phyloP scores from a whole-genome alignment of 31 red algal genomes.

The Porphyra umbilicalis region DNA sequence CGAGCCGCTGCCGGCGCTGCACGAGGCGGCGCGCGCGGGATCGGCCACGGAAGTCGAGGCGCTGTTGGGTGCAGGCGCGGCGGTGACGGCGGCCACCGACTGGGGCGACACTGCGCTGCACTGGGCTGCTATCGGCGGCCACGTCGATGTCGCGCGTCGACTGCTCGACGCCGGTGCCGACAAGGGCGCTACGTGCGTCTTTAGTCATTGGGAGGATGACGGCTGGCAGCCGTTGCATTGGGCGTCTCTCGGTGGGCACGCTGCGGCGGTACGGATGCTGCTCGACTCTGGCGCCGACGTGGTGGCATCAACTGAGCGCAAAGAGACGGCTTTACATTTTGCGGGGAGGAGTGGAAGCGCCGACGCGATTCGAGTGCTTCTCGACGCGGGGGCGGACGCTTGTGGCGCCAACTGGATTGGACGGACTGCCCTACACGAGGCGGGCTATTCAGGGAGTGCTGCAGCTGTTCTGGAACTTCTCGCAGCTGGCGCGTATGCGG shows the following conservation, averaged over 20 bases:
- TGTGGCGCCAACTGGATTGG: no score
- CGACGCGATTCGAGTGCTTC: no score
- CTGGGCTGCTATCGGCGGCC: not conserved
- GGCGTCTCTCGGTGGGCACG: not conserved
- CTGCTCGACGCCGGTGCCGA: not conserved
- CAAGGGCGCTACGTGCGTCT: no score
- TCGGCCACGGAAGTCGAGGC: not conserved
- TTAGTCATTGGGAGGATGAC: not conserved
- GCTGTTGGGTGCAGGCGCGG: not conserved
- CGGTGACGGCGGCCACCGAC: not conserved
- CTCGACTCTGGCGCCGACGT: not conserved
- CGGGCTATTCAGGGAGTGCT: no score
- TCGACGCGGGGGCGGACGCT: no score
- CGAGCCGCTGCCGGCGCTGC: not conserved
- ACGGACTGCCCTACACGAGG: no score
- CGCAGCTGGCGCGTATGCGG: no score
- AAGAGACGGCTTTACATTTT: not conserved
- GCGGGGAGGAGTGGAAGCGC: no score
- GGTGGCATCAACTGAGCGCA: not conserved
- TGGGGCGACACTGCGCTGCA: not conserved
- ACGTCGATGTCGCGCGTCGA: not conserved
- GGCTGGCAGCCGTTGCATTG: not conserved
- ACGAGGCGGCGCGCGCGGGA: not conserved
- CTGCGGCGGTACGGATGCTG: not conserved
- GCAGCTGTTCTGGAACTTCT: no score